Base-by-base conservation (phyloP, 208 protist species). In the Strigomonas galati region DNA sequence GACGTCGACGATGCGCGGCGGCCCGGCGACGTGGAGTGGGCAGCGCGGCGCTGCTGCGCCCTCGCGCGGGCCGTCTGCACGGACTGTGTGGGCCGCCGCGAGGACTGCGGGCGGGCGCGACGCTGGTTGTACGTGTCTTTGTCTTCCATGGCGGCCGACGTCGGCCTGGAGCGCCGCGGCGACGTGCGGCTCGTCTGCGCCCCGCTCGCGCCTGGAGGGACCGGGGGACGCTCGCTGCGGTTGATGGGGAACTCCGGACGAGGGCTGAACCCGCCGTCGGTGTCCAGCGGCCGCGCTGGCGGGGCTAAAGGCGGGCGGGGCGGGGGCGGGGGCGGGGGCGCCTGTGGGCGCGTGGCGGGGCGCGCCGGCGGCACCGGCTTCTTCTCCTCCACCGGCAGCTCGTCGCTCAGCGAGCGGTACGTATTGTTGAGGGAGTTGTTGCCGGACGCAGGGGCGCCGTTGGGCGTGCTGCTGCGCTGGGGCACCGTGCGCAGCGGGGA, bases 1-100 rank as follows among this genome's bases (percentile, higher is more conserved):
- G 30, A 43, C 26, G 46, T 27, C 19, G 69, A 35, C 37, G 59
- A 56, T 31, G 28, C 48, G 31, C 62, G 64, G 53, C 56, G 19
- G 27, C 61, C 58, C 26, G 74, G 69, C 21, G 67, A 71, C 28
- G 53, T 37, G 6, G 67, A 74, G 15, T 52, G 46, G 15, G 74
- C 66, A 15, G 21, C 32, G 21, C 66, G 68, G 0, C 74, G 67
- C 51, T 74, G 61, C 55, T 70, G 65, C 19, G 69, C 69, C 0
- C 74, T 58, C 17, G 60, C 69, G 7, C 65, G 60, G 32, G 74
- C 74, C 5, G 69, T 74, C 69, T 80, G 69, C 35, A 75, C 74
- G 0, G 74, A 80, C 51, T 80, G 74, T 43, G 65, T 74, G 5
- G 69, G 67, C 1, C 70, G 70, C 1, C 63, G 54, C 17, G 65